These are phyloP conservation scores for Harringtonia aguacate DNA, from an alignment of 2,329 filamentous ascomycete genomes.

Conservation along the genomic window DNA sequence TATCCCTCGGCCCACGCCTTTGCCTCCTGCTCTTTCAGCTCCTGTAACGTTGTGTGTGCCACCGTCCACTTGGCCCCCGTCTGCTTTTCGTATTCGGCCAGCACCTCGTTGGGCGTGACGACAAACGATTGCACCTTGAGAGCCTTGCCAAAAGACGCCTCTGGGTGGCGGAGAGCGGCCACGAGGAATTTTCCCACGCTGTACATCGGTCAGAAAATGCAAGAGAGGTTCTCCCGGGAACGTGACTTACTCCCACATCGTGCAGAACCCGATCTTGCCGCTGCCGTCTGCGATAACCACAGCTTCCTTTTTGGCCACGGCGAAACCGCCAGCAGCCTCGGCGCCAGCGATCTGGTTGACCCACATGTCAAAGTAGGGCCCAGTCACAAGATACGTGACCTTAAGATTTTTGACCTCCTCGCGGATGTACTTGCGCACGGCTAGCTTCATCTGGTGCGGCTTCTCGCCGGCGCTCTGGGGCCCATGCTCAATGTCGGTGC, in stretches of 20 bases:
- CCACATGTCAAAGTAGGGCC: conserved; percentile 57
- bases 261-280: conserved; percentile 55
- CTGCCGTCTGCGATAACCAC: conserved; percentile 51
- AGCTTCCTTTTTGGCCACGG: conserved; percentile 45
- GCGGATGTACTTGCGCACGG: conserved; percentile 51
- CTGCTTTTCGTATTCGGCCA: conserved; percentile 59
- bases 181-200: conserved; percentile 54
- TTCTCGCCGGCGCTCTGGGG: conserved; percentile 47
- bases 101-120: conserved; percentile 48
- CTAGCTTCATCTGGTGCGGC: conserved; percentile 60
- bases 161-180: conserved; percentile 47
- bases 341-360: conserved; percentile 29
- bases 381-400: conserved; percentile 59
- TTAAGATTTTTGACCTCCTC: conserved; percentile 41
- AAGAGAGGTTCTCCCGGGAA: not conserved
- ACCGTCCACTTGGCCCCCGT: conserved; percentile 47
- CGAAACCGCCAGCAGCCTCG: conserved; percentile 43
- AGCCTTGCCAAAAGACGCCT: conserved; percentile 40
- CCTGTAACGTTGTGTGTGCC: conserved; percentile 38
- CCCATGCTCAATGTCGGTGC: conserved; percentile 53
- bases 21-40: conserved; percentile 45
- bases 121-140: conserved; percentile 65
- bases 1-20: conserved; percentile 44
- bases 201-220: not conserved
- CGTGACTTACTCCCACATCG: conserved; percentile 51